Evolutionary conservation across 1,284 basidiomycete species (phyloP).

Genomic region (Ustilago shanxiensis): DNA sequence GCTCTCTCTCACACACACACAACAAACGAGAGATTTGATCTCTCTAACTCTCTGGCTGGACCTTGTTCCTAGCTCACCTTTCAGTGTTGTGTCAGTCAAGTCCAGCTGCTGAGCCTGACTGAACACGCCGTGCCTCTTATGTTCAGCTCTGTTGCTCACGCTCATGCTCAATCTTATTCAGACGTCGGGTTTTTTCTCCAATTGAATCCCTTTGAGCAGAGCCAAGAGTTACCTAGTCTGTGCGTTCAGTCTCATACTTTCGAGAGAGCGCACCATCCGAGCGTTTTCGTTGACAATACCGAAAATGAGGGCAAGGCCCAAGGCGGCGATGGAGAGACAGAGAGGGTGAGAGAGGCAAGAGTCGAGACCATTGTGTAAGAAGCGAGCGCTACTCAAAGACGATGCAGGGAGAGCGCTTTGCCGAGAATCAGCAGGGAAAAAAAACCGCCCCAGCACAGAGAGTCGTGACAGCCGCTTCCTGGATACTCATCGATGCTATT

Average conservation of each 20-base stretch:
- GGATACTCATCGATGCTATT: neutral
- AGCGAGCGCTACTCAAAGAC: conserved; percentile 1
- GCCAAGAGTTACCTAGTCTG: neutral
- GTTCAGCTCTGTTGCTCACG: neutral
- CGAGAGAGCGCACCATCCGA: no score
- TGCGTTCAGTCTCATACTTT: neutral
- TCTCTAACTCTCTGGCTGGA: neutral
- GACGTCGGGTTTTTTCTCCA: neutral
- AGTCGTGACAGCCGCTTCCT: neutral
- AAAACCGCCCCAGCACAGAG: no score
- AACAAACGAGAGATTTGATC: neutral
- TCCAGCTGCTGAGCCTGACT: neutral
- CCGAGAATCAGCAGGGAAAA: conserved; percentile 9
- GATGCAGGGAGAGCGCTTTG: conserved; percentile 6
- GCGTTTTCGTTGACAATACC: no score
- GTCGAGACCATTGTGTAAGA: neutral
- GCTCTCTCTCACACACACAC: neutral
- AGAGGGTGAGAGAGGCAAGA: neutral
- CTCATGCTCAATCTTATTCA: neutral
- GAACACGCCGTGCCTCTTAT: neutral
- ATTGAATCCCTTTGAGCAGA: neutral
- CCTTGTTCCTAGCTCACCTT: neutral
- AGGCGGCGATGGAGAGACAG: neutral
- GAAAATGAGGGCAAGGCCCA: neutral
- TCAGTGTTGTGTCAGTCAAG: neutral